Base-by-base conservation (phyloP, 257 asterid genomes). In the Solanum lignicaule region DNA sequence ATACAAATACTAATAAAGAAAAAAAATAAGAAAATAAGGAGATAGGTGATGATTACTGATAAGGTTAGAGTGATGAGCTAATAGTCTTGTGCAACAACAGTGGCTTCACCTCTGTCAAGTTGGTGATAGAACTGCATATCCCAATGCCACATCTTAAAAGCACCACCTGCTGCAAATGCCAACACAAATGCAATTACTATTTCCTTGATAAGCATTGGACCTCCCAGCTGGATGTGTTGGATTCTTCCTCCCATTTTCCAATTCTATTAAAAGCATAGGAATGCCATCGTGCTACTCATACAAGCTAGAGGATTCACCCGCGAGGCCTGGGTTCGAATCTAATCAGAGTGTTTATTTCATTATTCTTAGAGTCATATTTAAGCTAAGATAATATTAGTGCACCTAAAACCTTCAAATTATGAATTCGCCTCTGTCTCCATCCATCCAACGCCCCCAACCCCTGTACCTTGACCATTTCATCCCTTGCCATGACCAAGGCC, bases 181-280 rank as follows among this genome's bases (percentile, higher is more conserved):
- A 23, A 48, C 35, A 78, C 73, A 27, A 3, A 48, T 33, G 39
- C 88, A 7, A 48, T 33, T 25, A 48, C 88, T 9, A 86, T 12
- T 23, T 86, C 88, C 84, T 71, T 73, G 16, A 71, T 46, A 41
- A 86, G 14, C 88, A 86, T 43, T 29, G 84, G 88, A 86, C 88
- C 84, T 86, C 88, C 88, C n/a, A 86, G 39, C 84, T 86, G 84
- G 48, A 86, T 23, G 68, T 86, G 88, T 75, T 60, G 84, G 46
- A 86, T 69, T 60, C 84, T 86, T 62, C 87, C 79, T 29, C 88
- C 74, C 88, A 86, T 86, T 81, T 81, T 46, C 6, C 1, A 46
- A 9, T 29, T 81, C 46, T 39, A 41, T 41, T 0, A 39, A 39
- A 39, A 39, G 46, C 18, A 43, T 13, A 43, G 18, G 55, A 43